These are phyloP conservation scores for Kurtzmaniella cleridarum DNA, from an alignment of 805 yeast species.

Conservation along the genomic window DNA sequence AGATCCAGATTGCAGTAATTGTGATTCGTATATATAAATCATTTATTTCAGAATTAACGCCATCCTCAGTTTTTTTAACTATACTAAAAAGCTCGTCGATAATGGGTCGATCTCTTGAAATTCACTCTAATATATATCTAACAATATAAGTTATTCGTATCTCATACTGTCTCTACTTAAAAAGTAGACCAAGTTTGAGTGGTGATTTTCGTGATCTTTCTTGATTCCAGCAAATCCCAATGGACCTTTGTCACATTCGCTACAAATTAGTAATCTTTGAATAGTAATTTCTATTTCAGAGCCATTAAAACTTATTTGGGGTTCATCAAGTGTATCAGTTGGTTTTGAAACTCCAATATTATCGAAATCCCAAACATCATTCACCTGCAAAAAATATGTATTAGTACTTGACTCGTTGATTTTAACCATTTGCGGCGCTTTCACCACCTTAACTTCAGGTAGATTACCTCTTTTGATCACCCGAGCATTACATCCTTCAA, in stretches of 20 bases:
- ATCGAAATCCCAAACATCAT: slow-evolving; percentile 75
- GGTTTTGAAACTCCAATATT: slow-evolving; percentile 68
- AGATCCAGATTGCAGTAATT: too few relatives aligned
- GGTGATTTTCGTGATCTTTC: slow-evolving; percentile 22
- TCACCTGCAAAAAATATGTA: slow-evolving; percentile 35
- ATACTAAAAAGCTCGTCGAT: too few relatives aligned
- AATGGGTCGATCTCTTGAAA: too few relatives aligned
- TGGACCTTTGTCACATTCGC: slow-evolving; percentile 78
- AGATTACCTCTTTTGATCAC: slow-evolving; percentile 14
- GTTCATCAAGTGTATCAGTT: slow-evolving; percentile 20
- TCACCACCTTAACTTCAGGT: slow-evolving; percentile 10
- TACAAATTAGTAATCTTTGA: slow-evolving; percentile 56
- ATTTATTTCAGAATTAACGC: too few relatives aligned
- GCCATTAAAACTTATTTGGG: slow-evolving; percentile 11
- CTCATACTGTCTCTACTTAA: slow-evolving; percentile 43
- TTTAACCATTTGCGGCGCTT: slow-evolving; percentile 27
- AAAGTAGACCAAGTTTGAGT: slow-evolving; percentile 37
- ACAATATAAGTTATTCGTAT: slow-evolving; percentile 26
- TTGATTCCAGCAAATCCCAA: slow-evolving; percentile 57
- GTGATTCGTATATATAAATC: too few relatives aligned
- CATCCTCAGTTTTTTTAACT: too few relatives aligned
- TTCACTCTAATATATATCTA: too few relatives aligned
- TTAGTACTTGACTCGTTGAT: slow-evolving; percentile 3
- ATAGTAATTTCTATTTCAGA: slow-evolving; percentile 24
- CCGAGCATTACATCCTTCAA: slow-evolving; percentile 18